phyloP scores from a whole-genome alignment of 345 rosid genomes.

The Brassica incana region DNA sequence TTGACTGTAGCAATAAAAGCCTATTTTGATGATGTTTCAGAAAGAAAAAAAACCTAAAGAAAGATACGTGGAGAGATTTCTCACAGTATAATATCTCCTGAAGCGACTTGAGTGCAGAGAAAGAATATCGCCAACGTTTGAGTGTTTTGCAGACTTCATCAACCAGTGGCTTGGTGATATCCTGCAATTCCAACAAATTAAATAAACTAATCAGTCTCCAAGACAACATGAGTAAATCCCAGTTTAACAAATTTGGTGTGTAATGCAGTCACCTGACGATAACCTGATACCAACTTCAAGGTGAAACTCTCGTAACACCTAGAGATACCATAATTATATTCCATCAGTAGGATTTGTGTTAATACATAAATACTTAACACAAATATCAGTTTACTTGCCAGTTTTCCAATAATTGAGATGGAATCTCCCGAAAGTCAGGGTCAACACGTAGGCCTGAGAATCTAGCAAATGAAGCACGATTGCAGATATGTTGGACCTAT shows the following conservation, averaged over 20 bases:
- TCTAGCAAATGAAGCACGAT: constrained; percentile 82
- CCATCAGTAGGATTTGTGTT: constrained; percentile 7
- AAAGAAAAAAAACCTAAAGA: neutral
- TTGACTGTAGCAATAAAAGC: neutral
- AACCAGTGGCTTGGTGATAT: constrained; percentile 76
- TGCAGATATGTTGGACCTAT: constrained; percentile 93
- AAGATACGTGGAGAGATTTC: constrained; percentile 29
- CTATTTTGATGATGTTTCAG: neutral
- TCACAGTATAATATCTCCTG: constrained; percentile 93
- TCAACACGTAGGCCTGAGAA: constrained; percentile 84
- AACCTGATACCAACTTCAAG: constrained; percentile 90
- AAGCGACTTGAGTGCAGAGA: constrained; percentile 83
- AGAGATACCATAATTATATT: constrained; percentile 34
- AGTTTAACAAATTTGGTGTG: neutral
- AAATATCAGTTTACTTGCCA: constrained; percentile 59
- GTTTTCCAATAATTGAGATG: constrained; percentile 78
- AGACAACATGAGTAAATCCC: constrained; percentile 5
- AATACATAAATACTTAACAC: constrained; percentile 1
- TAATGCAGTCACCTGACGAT: constrained; percentile 69
- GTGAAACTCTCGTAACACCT: constrained; percentile 94
- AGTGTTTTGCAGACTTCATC: constrained; percentile 79
- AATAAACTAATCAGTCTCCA: neutral
- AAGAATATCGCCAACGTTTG: constrained; percentile 76
- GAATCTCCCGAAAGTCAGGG: constrained; percentile 93
- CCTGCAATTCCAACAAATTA: constrained; percentile 51